A percentile compares a stretch with the other conserved stretches of the same genome.
phyloP scores from a whole-genome alignment of 192 early-diverging fungal genomes.

The Backusella luteola region DNA sequence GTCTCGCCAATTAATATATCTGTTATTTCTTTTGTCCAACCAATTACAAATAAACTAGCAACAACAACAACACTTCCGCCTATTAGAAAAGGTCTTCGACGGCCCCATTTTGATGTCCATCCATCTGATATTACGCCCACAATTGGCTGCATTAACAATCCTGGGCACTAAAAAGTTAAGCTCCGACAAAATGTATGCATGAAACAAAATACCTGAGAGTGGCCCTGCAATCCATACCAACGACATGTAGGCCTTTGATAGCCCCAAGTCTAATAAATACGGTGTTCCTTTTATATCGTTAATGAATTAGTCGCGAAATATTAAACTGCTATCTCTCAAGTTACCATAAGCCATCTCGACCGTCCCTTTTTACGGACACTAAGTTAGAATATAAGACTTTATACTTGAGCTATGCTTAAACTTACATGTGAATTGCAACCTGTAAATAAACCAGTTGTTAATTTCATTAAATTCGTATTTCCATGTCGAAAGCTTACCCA shows the following conservation, averaged over 20 bases:
- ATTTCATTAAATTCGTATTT: not conserved
- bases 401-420: not conserved
- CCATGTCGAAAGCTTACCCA: slow-evolving; percentile 35
- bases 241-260: slow-evolving; percentile 79
- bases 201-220: slow-evolving; percentile 58
- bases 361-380: slow-evolving; percentile 49
- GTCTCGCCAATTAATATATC: slow-evolving; percentile 24
- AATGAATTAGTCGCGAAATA: not conserved
- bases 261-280: slow-evolving; percentile 78
- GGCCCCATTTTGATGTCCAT: slow-evolving; percentile 69
- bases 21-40: slow-evolving; percentile 79
- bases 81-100: slow-evolving; percentile 84
- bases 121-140: slow-evolving; percentile 84
- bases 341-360: slow-evolving; percentile 72
- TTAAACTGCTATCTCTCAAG: not conserved
- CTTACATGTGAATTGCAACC: slow-evolving; percentile 69
- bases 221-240: slow-evolving; percentile 95
- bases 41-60: slow-evolving; percentile 64
- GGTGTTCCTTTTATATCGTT: slow-evolving; percentile 61
- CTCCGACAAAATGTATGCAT: not conserved
- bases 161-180: slow-evolving; percentile 25
- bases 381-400: not conserved
- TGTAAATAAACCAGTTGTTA: slow-evolving; percentile 9
- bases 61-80: slow-evolving; percentile 67
- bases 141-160: slow-evolving; percentile 76